Base-by-base conservation (phyloP, 495 filamentous ascomycete species). In the Chaetomium tenue region DNA sequence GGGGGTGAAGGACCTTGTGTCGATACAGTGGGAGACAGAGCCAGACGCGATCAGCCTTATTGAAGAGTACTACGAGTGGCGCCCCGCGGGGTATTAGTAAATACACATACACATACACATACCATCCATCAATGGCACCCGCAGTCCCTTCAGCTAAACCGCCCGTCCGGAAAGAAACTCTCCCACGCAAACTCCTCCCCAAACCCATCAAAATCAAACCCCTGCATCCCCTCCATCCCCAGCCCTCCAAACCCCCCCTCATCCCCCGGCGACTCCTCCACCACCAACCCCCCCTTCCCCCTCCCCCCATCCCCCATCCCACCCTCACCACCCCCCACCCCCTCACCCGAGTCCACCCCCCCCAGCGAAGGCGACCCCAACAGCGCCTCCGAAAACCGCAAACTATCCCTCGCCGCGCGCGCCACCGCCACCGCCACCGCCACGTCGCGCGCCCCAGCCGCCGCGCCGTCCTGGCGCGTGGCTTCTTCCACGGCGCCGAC, bases 121-220 rank as follows among this genome's bases (percentile, higher is more conserved):
- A 7, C 30, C 30, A n/a, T n/a, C n/a, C n/a, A 30, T 30, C 28
- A 2, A 30, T 30, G 28, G 6, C 28, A 30, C 28, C 28, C 28
- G 28, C 28, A 30, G 28, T 30, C 8, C 33, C 3, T 37, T 37
- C 33, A 26, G 8, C 23, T 26, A 52, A 52, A 26, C 51, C 26
- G 51, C 51, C 51, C 51, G 16, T 54, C 51, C 25, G 54, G 9
- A 42, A 57, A 57, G 33, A 57, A 57, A 20, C 18, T 42, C n/a
- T 57, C 54, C 54, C 54, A 57, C 1, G 18, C 54, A 23, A 57
- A 57, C 18, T 57, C 54, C 30, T 25, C 54, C 9, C 54, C 54
- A 57, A 57, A 42, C 54, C 54, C 54, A 2, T 42, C 54, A 57
- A 57, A 57, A 12, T 26, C 54, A 40, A 42, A 57, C 54, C 54